These are phyloP conservation scores for Schoenoplectus tabernaemontani DNA, from an alignment of 202 grass and related monocot genomes.

Conservation along the genomic window DNA sequence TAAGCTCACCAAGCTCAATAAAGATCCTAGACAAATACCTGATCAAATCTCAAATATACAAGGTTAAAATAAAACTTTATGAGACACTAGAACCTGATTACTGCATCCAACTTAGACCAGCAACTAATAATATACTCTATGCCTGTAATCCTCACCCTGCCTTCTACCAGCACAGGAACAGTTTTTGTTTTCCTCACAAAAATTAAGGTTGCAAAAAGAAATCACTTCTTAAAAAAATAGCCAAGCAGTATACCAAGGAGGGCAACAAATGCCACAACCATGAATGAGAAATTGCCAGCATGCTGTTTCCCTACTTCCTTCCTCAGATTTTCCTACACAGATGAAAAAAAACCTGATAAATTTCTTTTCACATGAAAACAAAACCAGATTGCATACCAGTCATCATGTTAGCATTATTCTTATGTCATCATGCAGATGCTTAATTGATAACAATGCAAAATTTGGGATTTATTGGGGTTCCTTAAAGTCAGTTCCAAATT, in stretches of 20 bases:
- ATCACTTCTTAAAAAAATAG: constrained; percentile 69
- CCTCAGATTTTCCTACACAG: constrained; percentile 58
- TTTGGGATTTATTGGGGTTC: not conserved
- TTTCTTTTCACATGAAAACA: not conserved
- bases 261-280: constrained; percentile 57
- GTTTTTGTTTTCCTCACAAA: constrained; percentile 11
- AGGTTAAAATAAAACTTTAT: constrained; percentile 9
- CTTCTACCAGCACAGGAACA: not conserved
- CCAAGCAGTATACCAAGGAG: constrained; percentile 71
- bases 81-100: constrained; percentile 4
- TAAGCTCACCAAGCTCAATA: constrained; percentile 17
- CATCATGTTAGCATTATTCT: not conserved
- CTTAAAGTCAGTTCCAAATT: not conserved
- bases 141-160: not conserved
- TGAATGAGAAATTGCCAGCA: constrained; percentile 58
- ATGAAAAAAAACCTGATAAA: not conserved
- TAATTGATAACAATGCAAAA: not conserved
- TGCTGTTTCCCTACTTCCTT: constrained; percentile 54
- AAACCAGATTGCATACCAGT: not conserved
- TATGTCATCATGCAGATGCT: not conserved
- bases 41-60: constrained; percentile 22
- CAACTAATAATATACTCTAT: constrained; percentile 11
- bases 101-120: not conserved
- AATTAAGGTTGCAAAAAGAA: constrained; percentile 17
- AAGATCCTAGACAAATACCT: constrained; percentile 10